Base-by-base conservation (phyloP, 352 stramenopile genomes). In the Phytophthora cactorum region DNA sequence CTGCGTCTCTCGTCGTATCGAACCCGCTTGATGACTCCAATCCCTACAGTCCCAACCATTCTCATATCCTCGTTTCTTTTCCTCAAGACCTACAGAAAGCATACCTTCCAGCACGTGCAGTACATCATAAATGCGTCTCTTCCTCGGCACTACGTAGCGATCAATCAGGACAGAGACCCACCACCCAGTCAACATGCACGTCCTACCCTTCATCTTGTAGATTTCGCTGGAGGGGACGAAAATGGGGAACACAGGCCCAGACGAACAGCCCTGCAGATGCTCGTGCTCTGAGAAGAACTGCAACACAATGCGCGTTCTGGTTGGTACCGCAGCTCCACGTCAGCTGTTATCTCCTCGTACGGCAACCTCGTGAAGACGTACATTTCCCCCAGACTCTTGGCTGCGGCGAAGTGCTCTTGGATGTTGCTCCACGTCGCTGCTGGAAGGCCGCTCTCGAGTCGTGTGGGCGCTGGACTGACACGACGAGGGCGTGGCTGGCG, bases 91-190 rank as follows among this genome's bases (percentile, higher is more conserved):
- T 28, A 54, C n/a, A 54, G 5, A 17, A 17, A 17, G n/a, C 39
- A 47, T 67, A 90, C 85, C 85, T 91, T 93, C 85, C 14, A 93
- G 59, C 3, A 93, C 85, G 46, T 93, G 84, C 22, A 93, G 65
- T 9, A 92, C 85, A 54, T 93, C 85, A 54, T 93, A 93, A 8
- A 91, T 86, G 4, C 85, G 70, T 52, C 85, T 77, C 53, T 93
- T 93, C 38, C 82, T 71, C 34, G 81, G 74, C 34, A 89, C 85
- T 93, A 49, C 31, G 36, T 32, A 68, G 61, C 39, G 10, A 41
- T 47, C 44, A 22, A 65, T 59, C 46, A 68, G 28, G 29, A 67
- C 17, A 54, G 31, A 34, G 5, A 14, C 52, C 7, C 28, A 32
- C 15, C n/a, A 66, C 49, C 43, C 66, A 25, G 41, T 55, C 15